Percentiles rank a stretch among this genome's conserved stretches.
These are phyloP conservation scores for Metarhizium sp. DNA, from an alignment of 2,329 filamentous ascomycete species.

Conservation along the genomic window DNA sequence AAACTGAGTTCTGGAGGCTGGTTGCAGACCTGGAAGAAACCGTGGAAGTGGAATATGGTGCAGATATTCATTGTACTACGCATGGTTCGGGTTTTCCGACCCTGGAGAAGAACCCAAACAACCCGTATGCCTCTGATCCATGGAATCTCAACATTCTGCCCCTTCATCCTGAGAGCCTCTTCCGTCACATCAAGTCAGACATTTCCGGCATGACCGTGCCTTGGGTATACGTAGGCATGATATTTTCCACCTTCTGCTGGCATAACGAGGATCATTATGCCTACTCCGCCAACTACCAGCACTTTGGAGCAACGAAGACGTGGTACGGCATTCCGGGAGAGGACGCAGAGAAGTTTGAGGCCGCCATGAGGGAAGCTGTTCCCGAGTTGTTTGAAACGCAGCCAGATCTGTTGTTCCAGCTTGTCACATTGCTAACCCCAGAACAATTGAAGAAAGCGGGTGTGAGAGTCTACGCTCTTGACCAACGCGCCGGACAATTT, in stretches of 20 bases:
- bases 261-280: slow-evolving; percentile 98
- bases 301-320: slow-evolving; percentile 95
- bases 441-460: slow-evolving; percentile 89
- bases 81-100: slow-evolving; percentile 97
- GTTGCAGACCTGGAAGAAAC: slow-evolving; percentile 92
- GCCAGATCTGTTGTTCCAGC: slow-evolving; percentile 88
- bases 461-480: slow-evolving; percentile 87
- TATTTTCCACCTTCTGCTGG: slow-evolving; percentile 99
- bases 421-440: slow-evolving; percentile 91
- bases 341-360: slow-evolving; percentile 89
- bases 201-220: slow-evolving; percentile 99
- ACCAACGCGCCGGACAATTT: slow-evolving; percentile 91
- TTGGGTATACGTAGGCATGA: slow-evolving; percentile 99
- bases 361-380: slow-evolving; percentile 89
- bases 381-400: slow-evolving; percentile 96
- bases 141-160: slow-evolving; percentile 96
- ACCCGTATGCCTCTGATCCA: slow-evolving; percentile 78
- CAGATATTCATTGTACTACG: slow-evolving; percentile 95
- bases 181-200: slow-evolving; percentile 95
- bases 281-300: slow-evolving; percentile 96
- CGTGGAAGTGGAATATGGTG: slow-evolving; percentile 95
- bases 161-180: slow-evolving; percentile 82
- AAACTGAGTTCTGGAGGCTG: slow-evolving; percentile 92
- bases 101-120: slow-evolving; percentile 78
- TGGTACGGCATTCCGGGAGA: slow-evolving; percentile 97